phyloP scores from a whole-genome alignment of 108 stramenopile species.

The Cyclotella baltica region DNA sequence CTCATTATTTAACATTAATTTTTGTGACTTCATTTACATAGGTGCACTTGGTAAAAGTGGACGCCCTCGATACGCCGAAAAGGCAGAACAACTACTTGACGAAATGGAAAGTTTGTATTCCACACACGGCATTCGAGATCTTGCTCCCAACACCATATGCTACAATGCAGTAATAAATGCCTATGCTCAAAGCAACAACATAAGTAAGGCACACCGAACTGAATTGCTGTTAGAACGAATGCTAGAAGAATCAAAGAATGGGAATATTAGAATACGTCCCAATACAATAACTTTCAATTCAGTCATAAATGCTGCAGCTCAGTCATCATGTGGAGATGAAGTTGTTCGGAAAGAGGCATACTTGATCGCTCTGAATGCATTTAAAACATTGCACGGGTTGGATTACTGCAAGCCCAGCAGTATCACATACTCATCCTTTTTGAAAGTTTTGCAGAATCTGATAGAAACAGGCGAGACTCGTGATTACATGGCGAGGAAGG shows the following conservation, averaged over 20 bases:
- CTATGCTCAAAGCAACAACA: constrained; percentile 52
- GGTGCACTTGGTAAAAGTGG: constrained; percentile 40
- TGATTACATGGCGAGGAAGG: constrained; percentile 46
- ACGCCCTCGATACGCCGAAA: constrained; percentile 37
- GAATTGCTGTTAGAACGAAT: constrained; percentile 51
- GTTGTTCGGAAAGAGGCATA: constrained; percentile 41
- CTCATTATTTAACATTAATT: neutral
- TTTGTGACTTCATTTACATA: neutral
- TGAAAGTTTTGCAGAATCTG: constrained; percentile 41
- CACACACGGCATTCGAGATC: constrained; percentile 31
- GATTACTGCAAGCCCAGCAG: constrained; percentile 43
- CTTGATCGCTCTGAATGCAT: constrained; percentile 35
- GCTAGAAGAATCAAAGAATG: constrained; percentile 47
- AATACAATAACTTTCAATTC: constrained; percentile 80
- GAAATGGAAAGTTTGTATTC: constrained; percentile 55
- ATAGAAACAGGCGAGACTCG: constrained; percentile 38
- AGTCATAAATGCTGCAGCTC: constrained; percentile 62
- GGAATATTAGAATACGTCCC: constrained; percentile 46
- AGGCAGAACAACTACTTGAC: constrained; percentile 58
- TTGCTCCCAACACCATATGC: constrained; percentile 62
- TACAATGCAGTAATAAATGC: constrained; percentile 76
- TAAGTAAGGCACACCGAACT: constrained; percentile 62
- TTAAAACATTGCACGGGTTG: constrained; percentile 31
- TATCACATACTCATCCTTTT: constrained; percentile 41
- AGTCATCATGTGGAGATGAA: constrained; percentile 32